Conservation (phyloP, 805 yeast genomes). For the Zygosaccharomyces siamensis region DNA sequence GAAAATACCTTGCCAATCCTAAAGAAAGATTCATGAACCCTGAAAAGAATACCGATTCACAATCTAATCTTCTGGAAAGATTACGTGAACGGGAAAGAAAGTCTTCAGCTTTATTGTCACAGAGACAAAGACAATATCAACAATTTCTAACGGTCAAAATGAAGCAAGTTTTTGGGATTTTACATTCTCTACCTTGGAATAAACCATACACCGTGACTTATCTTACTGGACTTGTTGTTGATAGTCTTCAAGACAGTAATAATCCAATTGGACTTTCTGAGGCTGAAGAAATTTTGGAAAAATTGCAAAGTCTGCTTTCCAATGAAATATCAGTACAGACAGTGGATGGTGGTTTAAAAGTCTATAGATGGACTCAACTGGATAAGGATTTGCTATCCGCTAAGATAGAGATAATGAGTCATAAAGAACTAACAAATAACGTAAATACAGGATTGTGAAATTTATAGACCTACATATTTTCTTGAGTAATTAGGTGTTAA, state of each 20-base stretch:
- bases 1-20: slow-evolving; percentile 18
- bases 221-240: slow-evolving; percentile 26
- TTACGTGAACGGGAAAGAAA: slow-evolving; percentile 28
- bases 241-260: slow-evolving; percentile 31
- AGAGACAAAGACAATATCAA: slow-evolving; percentile 26
- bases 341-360: slow-evolving; percentile 29
- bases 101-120: slow-evolving; percentile 25
- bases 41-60: slow-evolving; percentile 21
- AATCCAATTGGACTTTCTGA: slow-evolving; percentile 32
- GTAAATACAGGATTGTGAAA: slow-evolving; percentile 4
- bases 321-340: slow-evolving; percentile 17
- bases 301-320: slow-evolving; percentile 18
- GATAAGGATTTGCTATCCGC: slow-evolving; percentile 15
- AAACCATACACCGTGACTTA: slow-evolving; percentile 31
- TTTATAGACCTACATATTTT: not conserved
- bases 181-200: slow-evolving; percentile 20
- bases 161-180: slow-evolving; percentile 29
- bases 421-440: not conserved
- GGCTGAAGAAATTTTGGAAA: slow-evolving; percentile 23
- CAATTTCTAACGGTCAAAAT: slow-evolving; percentile 29
- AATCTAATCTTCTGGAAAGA: slow-evolving; percentile 25
- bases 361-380: slow-evolving; percentile 28
- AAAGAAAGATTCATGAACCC: slow-evolving; percentile 17
- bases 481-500: not conserved
- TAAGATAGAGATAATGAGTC: slow-evolving; percentile 6